Base-by-base conservation (phyloP, 2,329 filamentous ascomycete species). In the Corynespora cassiicola region DNA sequence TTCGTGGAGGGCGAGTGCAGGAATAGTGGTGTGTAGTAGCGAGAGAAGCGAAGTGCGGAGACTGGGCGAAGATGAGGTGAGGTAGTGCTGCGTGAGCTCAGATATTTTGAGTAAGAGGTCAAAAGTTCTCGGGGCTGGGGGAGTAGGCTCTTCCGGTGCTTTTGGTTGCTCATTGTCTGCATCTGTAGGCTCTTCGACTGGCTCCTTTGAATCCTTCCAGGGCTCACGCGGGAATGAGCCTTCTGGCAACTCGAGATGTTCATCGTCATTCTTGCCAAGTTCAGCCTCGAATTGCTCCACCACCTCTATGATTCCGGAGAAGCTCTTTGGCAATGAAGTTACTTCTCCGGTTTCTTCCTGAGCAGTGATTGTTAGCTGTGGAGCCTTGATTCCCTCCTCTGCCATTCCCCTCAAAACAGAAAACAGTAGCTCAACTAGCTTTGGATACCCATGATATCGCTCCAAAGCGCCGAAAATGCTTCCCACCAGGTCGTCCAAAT, bases 401-500 rank as follows among this genome's bases (percentile, higher is more conserved):
- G 94, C 89, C 39, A 97, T 82, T 43, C 90, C 88, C 36, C 83
- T 85, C 5, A 99, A 72, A 0, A 95, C 90, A 2, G 81, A 75
- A 63, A 97, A 99, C 5, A 99, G 74, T 29, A 85, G 80, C 61
- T 96, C 90, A 1, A 95, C 91, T 39, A 99, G 84, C 12, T 79
- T 72, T 1, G 90, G 85, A 63, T 99, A 97, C 2, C 94, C 94
- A 57, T 99, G 94, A 56, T 94, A 99, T 57, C 90, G 88, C 52
- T 96, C 90, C n/a, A 99, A 73, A 0, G 91, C 90, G 0, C 88
- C 87, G 65, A 99, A 97, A 24, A 99, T 90, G 1, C 89, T 92
- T 4, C 85, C 87, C 3, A 97, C 84, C 1, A 96, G 82, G 61
- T 99, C 94, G 59, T 97, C 92, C 2, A 99, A 75, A 60, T 91